Evolutionary conservation across 2,329 filamentous ascomycete genomes (phyloP).

Genomic region (Mycosphaerella sp.): DNA sequence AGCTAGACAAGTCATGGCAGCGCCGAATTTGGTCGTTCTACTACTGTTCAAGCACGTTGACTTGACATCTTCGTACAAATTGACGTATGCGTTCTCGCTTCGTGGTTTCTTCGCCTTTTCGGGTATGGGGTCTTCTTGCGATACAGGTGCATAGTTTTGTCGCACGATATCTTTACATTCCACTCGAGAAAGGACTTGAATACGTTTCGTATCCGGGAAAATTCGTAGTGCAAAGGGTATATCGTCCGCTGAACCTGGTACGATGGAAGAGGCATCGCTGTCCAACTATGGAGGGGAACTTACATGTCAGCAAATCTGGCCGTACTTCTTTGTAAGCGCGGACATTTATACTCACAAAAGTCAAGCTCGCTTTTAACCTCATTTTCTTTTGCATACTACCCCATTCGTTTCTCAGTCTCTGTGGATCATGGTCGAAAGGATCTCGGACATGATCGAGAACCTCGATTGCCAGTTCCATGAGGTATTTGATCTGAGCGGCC

Average conservation of each 20-base stretch:
- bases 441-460: constrained; percentile 6
- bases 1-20: not conserved
- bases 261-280: not conserved
- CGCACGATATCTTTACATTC: not conserved
- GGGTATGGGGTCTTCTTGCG: not conserved
- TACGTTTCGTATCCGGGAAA: not conserved
- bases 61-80: not conserved
- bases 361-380: constrained; percentile 10
- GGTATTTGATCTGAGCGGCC: constrained; percentile 2
- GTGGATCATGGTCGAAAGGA: constrained; percentile 12
- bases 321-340: no score
- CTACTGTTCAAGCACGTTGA: not conserved
- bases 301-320: not conserved
- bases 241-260: not conserved
- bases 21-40: not conserved
- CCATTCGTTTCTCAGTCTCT: constrained; percentile 11
- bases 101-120: not conserved
- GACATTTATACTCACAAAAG: constrained; percentile 5
- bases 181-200: not conserved
- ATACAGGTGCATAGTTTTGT: not conserved
- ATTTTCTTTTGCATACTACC: constrained; percentile 13
- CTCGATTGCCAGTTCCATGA: constrained; percentile 13
- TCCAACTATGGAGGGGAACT: constrained; percentile 5
- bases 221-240: not conserved
- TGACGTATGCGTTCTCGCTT: not conserved